Percentiles rank a stretch among this genome's conserved stretches.
Conservation (phyloP, 2,329 filamentous ascomycete species). For the Hypoxylon sp. region DNA sequence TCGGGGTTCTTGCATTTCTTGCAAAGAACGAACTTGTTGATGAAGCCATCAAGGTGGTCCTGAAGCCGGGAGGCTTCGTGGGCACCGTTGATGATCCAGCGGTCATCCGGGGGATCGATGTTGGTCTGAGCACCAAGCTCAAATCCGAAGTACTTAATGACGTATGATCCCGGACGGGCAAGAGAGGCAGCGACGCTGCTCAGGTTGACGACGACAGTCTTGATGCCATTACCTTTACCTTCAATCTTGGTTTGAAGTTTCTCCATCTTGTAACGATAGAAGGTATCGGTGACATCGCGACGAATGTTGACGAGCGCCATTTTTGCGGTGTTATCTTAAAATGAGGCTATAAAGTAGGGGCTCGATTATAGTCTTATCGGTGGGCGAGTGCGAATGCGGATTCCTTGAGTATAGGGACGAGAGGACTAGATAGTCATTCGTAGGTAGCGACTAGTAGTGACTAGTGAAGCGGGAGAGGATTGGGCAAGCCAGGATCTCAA, state of each 20-base stretch:
- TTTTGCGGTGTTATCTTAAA: constrained; percentile 64
- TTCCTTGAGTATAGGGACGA: constrained; percentile 44
- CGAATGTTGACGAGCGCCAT: constrained; percentile 99
- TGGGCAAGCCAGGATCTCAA: constrained; percentile 64
- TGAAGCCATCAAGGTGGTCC: constrained; percentile 98
- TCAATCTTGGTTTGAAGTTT: constrained; percentile 98
- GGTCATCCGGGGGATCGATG: constrained; percentile 95
- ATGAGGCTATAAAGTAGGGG: constrained; percentile 36
- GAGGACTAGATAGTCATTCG: constrained; percentile 50
- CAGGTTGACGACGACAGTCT: constrained; percentile 97
- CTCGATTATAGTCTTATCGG: constrained; percentile 38
- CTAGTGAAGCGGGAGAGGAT: constrained; percentile 55
- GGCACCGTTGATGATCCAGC: constrained; percentile 99
- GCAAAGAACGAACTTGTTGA: constrained; percentile 98
- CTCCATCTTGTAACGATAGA: constrained; percentile 99
- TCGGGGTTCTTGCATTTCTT: constrained; percentile 99
- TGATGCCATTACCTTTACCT: constrained; percentile 99
- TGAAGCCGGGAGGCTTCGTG: constrained; percentile 96
- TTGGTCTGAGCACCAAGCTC: constrained; percentile 99
- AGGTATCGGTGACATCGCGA: constrained; percentile 96
- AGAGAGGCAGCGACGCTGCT: constrained; percentile 93
- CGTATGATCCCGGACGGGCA: constrained; percentile 89
- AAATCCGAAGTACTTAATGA: constrained; percentile 99
- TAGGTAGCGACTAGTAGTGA: constrained; percentile 51
- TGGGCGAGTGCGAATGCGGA: constrained; percentile 37